Evolutionary conservation across 2,329 filamentous ascomycete genomes (phyloP).

Genomic region (Volutella citrinella): DNA sequence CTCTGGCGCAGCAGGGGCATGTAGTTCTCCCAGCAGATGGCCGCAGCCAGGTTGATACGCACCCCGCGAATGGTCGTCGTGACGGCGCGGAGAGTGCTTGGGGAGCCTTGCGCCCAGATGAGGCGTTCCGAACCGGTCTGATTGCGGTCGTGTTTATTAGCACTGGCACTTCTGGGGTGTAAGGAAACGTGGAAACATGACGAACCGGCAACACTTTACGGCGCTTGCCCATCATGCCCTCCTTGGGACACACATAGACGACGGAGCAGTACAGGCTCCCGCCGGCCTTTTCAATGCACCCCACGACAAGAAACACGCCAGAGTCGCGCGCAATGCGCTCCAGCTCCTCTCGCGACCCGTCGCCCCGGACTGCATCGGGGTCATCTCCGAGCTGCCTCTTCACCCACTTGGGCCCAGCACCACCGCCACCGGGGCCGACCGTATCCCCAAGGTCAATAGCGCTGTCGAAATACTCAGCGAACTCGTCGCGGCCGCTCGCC

Average conservation of each 20-base stretch:
- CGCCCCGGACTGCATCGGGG: conserved; percentile 36
- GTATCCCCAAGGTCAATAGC: conserved; percentile 85
- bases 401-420: conserved; percentile 72
- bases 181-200: no score
- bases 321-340: conserved; percentile 74
- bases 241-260: conserved; percentile 74
- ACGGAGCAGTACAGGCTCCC: conserved; percentile 82
- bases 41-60: conserved; percentile 75
- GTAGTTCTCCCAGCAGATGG: conserved; percentile 97
- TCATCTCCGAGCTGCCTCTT: conserved; percentile 48
- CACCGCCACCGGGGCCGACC: conserved; percentile 52
- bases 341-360: conserved; percentile 72
- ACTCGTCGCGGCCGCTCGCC: conserved; percentile 74
- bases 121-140: conserved; percentile 77
- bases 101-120: conserved; percentile 84
- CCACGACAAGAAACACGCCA: conserved; percentile 78
- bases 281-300: conserved; percentile 74
- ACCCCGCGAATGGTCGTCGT: conserved; percentile 77
- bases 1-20: conserved; percentile 86
- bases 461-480: conserved; percentile 71
- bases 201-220: conserved; percentile 86
- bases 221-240: conserved; percentile 77
- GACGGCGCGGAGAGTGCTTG: conserved; percentile 75
- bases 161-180: no score
- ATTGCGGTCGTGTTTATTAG: no score